Evolutionary conservation across 225 moss, liverwort and hornwort genomes (phyloP), one percentile per base, ranked within the genome.

Genomic region (Takakia lepidozioides): DNA sequence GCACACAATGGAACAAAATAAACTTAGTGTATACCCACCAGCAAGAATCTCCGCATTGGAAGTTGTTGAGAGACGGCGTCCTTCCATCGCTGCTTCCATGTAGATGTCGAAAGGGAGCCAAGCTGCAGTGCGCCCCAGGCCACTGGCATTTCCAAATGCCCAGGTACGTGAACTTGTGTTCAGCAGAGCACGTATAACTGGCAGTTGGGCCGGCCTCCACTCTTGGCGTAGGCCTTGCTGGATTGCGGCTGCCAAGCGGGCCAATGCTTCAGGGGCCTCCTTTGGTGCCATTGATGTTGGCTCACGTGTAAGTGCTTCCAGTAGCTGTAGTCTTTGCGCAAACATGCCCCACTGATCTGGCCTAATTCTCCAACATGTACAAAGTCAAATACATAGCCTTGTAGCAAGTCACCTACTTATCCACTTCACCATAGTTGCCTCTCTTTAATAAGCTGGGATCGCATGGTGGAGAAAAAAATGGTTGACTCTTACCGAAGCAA

Each of bases 311-410:
- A 89, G 65, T 27, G 84, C 64, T 54, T 93, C 93, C 56, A 93
- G 62, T 3, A 67, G 64, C 50, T 84, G 86, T 63, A 93, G 57
- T 26, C 66, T 69, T 43, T 84, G 76, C 19, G 76, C 78, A 71
- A 89, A 89, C 9, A 50, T 58, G 57, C 69, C 71, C 93, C 93
- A 93, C 54, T 93, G 85, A 18, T 86, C 93, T 50, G 78, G 83
- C 70, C 93, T 93, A 66, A 49, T 55, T 36, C 38, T 46, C 18
- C 51, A 44, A 16, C 16, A 17, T 17, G 25, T 22, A n/a, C n/a
- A n/a, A n/a, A n/a, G n/a, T n/a, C n/a, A n/a, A n/a, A n/a, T n/a
- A n/a, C n/a, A n/a, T n/a, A n/a, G n/a, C n/a, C n/a, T n/a, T n/a
- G 41, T n/a, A 19, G n/a, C 6, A 29, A 13, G 5, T 22, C 16